phyloP scores from a whole-genome alignment of 1,284 basidiomycete species.

The Tranzscheliella williamsii region DNA sequence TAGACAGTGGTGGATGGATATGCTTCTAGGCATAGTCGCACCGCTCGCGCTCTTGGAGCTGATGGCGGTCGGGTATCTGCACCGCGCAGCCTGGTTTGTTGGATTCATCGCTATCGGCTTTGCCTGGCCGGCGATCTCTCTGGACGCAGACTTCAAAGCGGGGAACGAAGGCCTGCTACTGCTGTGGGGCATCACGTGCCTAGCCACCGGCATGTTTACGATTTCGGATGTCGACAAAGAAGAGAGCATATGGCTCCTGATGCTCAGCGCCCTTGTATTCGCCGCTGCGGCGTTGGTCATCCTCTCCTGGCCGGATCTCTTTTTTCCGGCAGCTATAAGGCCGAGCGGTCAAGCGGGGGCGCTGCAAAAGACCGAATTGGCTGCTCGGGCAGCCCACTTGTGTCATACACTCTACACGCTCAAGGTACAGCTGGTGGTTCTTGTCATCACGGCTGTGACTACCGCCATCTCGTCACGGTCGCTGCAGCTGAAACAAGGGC shows the following conservation, averaged over 20 bases:
- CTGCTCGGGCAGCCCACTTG: constrained; percentile 3
- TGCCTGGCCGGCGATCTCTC: constrained; percentile 65
- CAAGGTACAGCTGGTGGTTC: constrained; percentile 52
- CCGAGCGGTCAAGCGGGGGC: not conserved
- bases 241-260: constrained; percentile 65
- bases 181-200: constrained; percentile 68
- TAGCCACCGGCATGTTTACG: constrained; percentile 71
- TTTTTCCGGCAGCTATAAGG: constrained; percentile 11
- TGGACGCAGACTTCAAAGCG: constrained; percentile 36
- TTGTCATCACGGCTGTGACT: constrained; percentile 66
- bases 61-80: constrained; percentile 70
- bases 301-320: constrained; percentile 8
- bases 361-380: not conserved
- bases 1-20: not conserved
- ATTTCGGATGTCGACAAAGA: constrained; percentile 74
- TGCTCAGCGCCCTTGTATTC: constrained; percentile 34
- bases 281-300: constrained; percentile 16
- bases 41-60: constrained; percentile 62
- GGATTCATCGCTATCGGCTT: constrained; percentile 71
- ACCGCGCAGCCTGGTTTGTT: constrained; percentile 73
- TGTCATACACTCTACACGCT: constrained; percentile 35
- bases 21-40: not conserved
- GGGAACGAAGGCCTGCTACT: constrained; percentile 58
- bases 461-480: constrained; percentile 67
- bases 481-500: constrained; percentile 71